Evolutionary conservation across 2,329 filamentous ascomycete genomes (phyloP), one percentile per base, ranked within the genome.

Genomic region (Pseudogymnoascus sp.): DNA sequence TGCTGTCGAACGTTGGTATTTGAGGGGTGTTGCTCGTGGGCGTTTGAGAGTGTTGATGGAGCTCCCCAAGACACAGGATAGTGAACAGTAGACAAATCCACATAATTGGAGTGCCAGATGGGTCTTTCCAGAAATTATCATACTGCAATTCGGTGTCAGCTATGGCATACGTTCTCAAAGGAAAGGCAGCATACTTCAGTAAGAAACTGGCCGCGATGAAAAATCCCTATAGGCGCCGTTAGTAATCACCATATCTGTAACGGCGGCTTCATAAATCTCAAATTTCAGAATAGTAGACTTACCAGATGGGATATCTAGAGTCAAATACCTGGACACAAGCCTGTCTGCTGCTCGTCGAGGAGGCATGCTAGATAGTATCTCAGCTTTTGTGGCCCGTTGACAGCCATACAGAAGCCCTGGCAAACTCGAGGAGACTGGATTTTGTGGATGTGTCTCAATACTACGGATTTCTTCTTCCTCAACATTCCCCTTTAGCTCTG

Each of bases 331-430:
- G 21, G 67, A 62, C 59, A 71, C 65, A 28, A 72, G 64, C 41
- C 68, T 66, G 64, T 72, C 71, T 61, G 71, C 68, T 62, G 66
- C 64, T 63, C 65, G 63, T 61, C 69, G 67, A 66, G 69, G 62
- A 61, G 71, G 71, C 64, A 72, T 61, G 61, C 70, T 63, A 66
- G 63, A 67, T 52, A 72, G 64, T 63, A 72, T 70, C 64, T 72
- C 69, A 66, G 68, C 67, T 67, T 64, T 64, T 61, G 67, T 69
- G 65, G 67, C 67, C 66, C 67, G 64, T 62, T 67, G 65, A 49
- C 65, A 66, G 55, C 65, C 61, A 63, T 67, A 69, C 67, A 70
- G 67, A 62, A 71, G 68, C 65, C 70, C 63, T 61, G 67, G 66
- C 63, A 66, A 68, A 62, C 65, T 66, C 21, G 65, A 62, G 59